These are phyloP conservation scores for Ophiostoma ulmi DNA, from an alignment of 2,329 filamentous ascomycete genomes.

Conservation along the genomic window DNA sequence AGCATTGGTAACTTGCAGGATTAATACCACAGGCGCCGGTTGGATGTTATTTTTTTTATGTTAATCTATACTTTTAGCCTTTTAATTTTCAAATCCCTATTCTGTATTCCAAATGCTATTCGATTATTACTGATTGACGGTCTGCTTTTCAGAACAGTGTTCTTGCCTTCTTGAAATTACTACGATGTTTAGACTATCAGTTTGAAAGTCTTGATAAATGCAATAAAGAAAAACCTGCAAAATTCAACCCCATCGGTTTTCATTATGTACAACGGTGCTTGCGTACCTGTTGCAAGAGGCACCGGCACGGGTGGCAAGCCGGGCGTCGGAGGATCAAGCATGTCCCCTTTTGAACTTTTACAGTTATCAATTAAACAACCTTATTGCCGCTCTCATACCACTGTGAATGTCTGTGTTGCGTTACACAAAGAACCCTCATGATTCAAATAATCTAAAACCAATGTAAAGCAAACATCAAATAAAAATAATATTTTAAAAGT, in stretches of 20 bases:
- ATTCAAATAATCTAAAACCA: neutral
- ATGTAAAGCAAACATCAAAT: too few relatives aligned
- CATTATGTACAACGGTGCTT: neutral
- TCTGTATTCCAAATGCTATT: neutral
- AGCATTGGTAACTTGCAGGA: neutral
- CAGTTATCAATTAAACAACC: neutral
- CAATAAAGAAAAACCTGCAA: too few relatives aligned
- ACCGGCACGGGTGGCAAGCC: slow-evolving; percentile 1
- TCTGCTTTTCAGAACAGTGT: too few relatives aligned
- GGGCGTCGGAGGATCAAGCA: slow-evolving; percentile 3
- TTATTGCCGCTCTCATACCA: slow-evolving; percentile 1
- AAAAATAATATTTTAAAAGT: neutral
- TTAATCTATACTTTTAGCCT: neutral
- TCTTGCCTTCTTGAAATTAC: too few relatives aligned
- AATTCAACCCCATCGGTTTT: neutral
- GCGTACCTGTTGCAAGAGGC: neutral
- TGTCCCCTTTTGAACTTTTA: neutral
- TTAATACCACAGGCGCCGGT: neutral
- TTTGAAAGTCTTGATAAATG: too few relatives aligned
- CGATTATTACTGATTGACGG: too few relatives aligned
- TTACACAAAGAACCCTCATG: neutral
- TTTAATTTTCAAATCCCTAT: neutral
- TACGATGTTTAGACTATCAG: too few relatives aligned
- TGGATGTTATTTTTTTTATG: neutral
- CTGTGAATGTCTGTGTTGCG: neutral